Percentiles rank a stretch among this genome's conserved stretches.
phyloP scores from a whole-genome alignment of 768 basidiomycete species.

The Candolleomyces eurysporus region DNA sequence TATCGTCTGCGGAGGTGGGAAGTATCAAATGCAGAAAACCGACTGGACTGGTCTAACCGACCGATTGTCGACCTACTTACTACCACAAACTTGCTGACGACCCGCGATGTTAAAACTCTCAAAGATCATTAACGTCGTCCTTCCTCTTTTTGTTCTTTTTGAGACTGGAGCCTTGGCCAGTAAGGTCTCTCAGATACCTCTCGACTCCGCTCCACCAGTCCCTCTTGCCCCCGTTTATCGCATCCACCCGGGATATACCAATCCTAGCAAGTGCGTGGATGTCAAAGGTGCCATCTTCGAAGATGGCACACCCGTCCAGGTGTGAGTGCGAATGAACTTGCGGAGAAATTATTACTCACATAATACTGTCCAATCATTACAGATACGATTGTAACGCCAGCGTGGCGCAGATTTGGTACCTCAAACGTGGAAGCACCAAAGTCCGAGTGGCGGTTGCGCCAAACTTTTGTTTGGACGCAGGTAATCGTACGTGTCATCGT shows the following conservation, averaged over 20 bases:
- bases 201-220: background rate
- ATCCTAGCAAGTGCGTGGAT: conserved; percentile 19
- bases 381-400: conserved; percentile 28
- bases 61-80: too few relatives aligned
- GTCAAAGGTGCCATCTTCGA: conserved; percentile 14
- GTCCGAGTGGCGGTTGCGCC: conserved; percentile 18
- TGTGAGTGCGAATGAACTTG: conserved; percentile 13
- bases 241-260: background rate
- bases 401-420: conserved; percentile 25
- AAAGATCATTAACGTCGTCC: too few relatives aligned
- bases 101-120: too few relatives aligned
- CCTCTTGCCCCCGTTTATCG: background rate
- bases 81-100: too few relatives aligned
- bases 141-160: too few relatives aligned
- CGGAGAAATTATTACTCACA: too few relatives aligned
- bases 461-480: conserved; percentile 26
- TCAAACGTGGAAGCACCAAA: conserved; percentile 10
- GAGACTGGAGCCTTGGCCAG: too few relatives aligned
- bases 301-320: conserved; percentile 24
- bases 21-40: too few relatives aligned
- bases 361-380: background rate
- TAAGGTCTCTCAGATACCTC: background rate
- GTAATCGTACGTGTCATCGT: conserved; percentile 15
- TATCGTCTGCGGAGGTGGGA: too few relatives aligned
- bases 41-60: too few relatives aligned